These are phyloP conservation scores for Penicillium sclerotiorum DNA, from an alignment of 2,329 filamentous ascomycete genomes.

Conservation along the genomic window DNA sequence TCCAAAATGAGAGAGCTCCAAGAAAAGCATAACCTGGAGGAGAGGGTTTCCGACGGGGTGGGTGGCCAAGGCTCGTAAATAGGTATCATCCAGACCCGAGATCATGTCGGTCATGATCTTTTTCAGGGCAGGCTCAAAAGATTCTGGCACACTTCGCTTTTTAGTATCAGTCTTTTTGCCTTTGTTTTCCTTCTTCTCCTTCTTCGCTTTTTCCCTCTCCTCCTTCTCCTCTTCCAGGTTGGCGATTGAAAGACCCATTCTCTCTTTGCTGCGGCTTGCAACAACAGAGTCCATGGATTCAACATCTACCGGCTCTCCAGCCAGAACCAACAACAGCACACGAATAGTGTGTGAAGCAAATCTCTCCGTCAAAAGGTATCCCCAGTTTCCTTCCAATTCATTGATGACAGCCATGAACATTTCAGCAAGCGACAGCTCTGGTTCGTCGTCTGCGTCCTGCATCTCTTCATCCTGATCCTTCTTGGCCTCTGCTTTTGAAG, in stretches of 20 bases:
- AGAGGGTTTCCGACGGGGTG: constrained; percentile 91
- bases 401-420: constrained; percentile 81
- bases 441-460: constrained; percentile 42
- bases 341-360: constrained; percentile 92
- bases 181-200: constrained; percentile 27
- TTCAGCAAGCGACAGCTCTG: constrained; percentile 73
- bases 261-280: constrained; percentile 91
- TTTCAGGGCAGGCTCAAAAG: constrained; percentile 74
- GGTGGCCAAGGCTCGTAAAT: constrained; percentile 79
- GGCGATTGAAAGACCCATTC: constrained; percentile 63
- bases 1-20: constrained; percentile 76
- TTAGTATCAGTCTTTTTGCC: constrained; percentile 41
- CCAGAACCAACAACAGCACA: constrained; percentile 81
- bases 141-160: constrained; percentile 67
- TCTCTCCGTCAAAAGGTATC: constrained; percentile 79
- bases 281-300: constrained; percentile 71
- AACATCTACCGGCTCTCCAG: constrained; percentile 77
- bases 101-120: constrained; percentile 82
- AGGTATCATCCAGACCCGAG: constrained; percentile 73
- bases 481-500: constrained; percentile 51
- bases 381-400: constrained; percentile 83
- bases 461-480: constrained; percentile 52
- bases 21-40: constrained; percentile 83
- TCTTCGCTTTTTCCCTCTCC: constrained; percentile 47
- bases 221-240: constrained; percentile 54